Base-by-base conservation (phyloP, 139 green algal genomes). In the Tetradesmus obliquus region DNA sequence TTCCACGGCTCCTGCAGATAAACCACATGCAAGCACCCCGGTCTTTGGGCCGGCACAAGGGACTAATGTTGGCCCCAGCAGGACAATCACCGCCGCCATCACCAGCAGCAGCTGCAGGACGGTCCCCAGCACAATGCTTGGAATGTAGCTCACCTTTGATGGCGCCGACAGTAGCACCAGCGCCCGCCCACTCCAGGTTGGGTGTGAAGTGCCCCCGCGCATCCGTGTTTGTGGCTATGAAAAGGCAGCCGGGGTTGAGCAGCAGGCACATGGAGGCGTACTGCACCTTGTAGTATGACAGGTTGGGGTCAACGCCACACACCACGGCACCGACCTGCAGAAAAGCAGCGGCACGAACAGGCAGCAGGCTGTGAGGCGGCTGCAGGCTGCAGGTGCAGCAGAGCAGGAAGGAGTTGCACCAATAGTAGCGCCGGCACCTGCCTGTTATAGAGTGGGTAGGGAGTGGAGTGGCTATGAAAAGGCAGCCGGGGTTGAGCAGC, bases 401-500 rank as follows among this genome's bases (percentile, higher is more conserved):
- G 32, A 45, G 32, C 32, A 15, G 10, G 62, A 12, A 20, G 62
- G 32, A 45, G 32, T 45, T 45, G 98, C 97, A 7, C 97, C 97
- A 12, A 99, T 98, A 95, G 99, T 99, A 60, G 95, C 94, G 17
- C 97, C 97, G 89, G 98, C 98, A 81, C 98, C 98, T 8, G 97
- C 97, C 98, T 97, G 99, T 94, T 99, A 98, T 93, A 98, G 97
- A 5, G 96, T 96, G 69, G 98, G 96, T 12, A 97, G 99, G 55
- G 99, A 95, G 94, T 99, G 98, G 99, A 90, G 97, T 99, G 15
- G 97, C 98, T 71, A 99, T 97, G 95, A 99, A 99, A 62, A 97
- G 82, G 95, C 98, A 99, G 55, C 96, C 97, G 7, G 96, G 96
- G 94, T 99, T 99, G 82, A 99, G 96, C 7, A 96, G 91, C 32